These are phyloP conservation scores for Debaryomyces singareniensis DNA, from an alignment of 1,139 yeast genomes.

Conservation along the genomic window DNA sequence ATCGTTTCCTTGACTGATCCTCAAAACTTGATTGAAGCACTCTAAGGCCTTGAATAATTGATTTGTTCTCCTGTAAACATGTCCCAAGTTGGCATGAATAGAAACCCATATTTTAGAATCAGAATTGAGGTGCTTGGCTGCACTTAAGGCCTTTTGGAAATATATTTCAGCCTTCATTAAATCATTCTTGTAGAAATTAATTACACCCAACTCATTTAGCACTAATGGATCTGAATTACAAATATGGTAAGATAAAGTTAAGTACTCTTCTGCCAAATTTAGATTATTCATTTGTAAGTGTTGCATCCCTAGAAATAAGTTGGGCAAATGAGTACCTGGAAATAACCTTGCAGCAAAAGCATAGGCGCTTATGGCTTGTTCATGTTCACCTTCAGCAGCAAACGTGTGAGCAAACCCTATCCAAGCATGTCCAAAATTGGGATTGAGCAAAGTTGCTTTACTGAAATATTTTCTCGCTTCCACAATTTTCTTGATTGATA, in stretches of 20 bases:
- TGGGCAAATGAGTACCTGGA: slow-evolving; percentile 92
- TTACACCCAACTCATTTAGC: slow-evolving; percentile 88
- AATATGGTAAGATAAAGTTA: slow-evolving; percentile 66
- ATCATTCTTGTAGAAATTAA: slow-evolving; percentile 72
- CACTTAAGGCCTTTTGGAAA: slow-evolving; percentile 66
- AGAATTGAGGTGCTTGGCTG: slow-evolving; percentile 64
- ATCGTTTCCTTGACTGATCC: slow-evolving; percentile 60
- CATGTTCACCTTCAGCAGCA: slow-evolving; percentile 97
- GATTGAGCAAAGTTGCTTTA: slow-evolving; percentile 82
- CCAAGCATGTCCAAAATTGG: slow-evolving; percentile 96
- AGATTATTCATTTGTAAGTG: slow-evolving; percentile 82
- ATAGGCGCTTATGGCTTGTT: slow-evolving; percentile 95
- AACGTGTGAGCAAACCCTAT: slow-evolving; percentile 97
- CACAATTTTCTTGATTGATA: slow-evolving; percentile 62
- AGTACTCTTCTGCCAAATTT: slow-evolving; percentile 79
- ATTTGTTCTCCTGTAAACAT: slow-evolving; percentile 71
- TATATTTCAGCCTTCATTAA: slow-evolving; percentile 63
- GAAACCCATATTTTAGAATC: slow-evolving; percentile 85
- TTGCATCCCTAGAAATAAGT: slow-evolving; percentile 92
- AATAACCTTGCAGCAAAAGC: slow-evolving; percentile 92
- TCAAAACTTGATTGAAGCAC: slow-evolving; percentile 72
- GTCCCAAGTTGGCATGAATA: slow-evolving; percentile 85
- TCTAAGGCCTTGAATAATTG: slow-evolving; percentile 60
- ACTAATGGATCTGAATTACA: slow-evolving; percentile 83
- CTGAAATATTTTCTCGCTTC: slow-evolving; percentile 88